Evolutionary conservation across 2,329 filamentous ascomycete species (phyloP).

Genomic region (Pestalotiopsis sp.): DNA sequence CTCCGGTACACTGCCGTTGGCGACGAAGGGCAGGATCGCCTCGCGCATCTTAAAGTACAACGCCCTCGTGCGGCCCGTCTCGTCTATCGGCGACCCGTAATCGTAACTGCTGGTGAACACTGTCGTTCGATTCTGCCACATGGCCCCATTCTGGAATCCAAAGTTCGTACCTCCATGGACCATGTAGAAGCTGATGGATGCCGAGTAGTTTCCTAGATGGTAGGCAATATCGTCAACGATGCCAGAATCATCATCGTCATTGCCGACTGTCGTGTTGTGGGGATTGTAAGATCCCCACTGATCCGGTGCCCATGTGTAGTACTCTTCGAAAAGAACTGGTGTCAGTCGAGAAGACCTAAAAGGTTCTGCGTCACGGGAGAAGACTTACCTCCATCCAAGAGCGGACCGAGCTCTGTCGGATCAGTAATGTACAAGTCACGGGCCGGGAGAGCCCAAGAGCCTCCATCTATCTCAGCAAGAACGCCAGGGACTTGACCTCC

Average conservation of each 20-base stretch:
- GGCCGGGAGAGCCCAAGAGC: conserved; percentile 37
- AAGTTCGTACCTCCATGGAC: conserved; percentile 54
- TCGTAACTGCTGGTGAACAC: conserved; percentile 49
- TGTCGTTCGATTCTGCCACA: conserved; percentile 40
- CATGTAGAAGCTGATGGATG: conserved; percentile 52
- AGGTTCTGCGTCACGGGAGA: background rate
- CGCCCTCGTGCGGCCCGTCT: conserved; percentile 46
- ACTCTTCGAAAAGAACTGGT: no score
- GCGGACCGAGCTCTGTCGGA: conserved; percentile 40
- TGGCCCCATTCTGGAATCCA: conserved; percentile 45
- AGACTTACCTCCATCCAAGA: conserved; percentile 37
- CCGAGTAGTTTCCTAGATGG: conserved; percentile 35
- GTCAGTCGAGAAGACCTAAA: no score
- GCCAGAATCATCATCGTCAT: conserved; percentile 21
- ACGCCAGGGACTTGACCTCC: conserved; percentile 44
- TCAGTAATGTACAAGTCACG: conserved; percentile 44
- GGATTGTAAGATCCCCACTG: conserved; percentile 40
- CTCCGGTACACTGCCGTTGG: conserved; percentile 35
- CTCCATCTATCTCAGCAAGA: conserved; percentile 44
- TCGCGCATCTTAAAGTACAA: conserved; percentile 41
- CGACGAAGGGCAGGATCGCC: conserved; percentile 37
- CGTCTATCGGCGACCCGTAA: conserved; percentile 49
- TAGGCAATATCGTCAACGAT: conserved; percentile 35
- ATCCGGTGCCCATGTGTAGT: conserved; percentile 43
- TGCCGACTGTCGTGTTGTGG: conserved; percentile 34